Evolutionary conservation across 106 monocot species (phyloP), one percentile per base, ranked within the genome.

Genomic region (Amphibolis antarctica): DNA sequence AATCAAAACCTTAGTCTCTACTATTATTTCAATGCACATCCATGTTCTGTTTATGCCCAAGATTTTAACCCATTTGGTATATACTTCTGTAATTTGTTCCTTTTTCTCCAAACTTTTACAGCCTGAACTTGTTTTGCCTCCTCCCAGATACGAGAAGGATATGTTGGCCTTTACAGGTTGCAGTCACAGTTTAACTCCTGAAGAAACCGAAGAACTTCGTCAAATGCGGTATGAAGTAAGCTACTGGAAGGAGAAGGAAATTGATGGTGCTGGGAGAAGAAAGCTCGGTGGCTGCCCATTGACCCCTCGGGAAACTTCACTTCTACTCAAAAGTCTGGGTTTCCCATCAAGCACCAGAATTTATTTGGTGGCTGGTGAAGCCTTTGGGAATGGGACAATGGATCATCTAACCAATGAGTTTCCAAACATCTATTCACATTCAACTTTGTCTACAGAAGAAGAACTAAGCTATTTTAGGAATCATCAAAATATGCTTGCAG

Each of bases 191-290:
- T 70, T 96, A 75, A 96, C 89, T 55, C 58, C 65, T 66, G 79
- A 79, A 29, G 94, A 96, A 77, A 83, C 62, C 12, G 82, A 86
- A 44, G 86, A 83, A 49, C 80, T 96, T 61, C 83, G 68, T 18
- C 74, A 70, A 62, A 89, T 96, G 89, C 89, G 94, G 44, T 82
- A 89, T 74, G 81, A 86, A 28, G 83, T 89, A 55, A 75, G 68
- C 61, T 89, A 96, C 48, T 96, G 94, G 94, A 96, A 96, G 69
- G 94, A 96, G 70, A 96, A 96, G 51, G 94, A 89, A 59, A 96
- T 96, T 54, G 79, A 96, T 76, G 83, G 71, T 66, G 57, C 74
- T 24, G 94, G 86, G 53, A 79, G 78, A 63, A 64, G 94, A 44
- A 71, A 60, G 24, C 45, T 76, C 10, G 94, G 94, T 22, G 89